Evolutionary conservation across 306 rosid genomes (phyloP).

Genomic region (apple (Malus domestica)): DNA sequence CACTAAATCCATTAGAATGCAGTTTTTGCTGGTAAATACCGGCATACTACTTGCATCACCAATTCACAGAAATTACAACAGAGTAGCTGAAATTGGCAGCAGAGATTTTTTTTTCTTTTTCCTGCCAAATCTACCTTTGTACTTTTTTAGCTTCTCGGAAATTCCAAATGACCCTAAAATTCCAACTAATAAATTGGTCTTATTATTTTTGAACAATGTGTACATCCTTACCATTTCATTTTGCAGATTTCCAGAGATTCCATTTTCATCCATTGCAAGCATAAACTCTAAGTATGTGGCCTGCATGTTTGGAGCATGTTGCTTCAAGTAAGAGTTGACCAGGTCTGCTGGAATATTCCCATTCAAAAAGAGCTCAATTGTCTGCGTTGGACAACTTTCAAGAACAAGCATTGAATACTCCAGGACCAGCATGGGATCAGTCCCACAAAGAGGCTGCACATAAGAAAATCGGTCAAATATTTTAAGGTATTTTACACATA

Average conservation of each 20-base stretch:
- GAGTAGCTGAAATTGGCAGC: not conserved
- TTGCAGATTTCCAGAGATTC: constrained; percentile 87
- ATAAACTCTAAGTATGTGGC: constrained; percentile 85
- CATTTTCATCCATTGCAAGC: constrained; percentile 96
- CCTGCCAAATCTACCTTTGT: not conserved
- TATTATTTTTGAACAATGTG: constrained; percentile 8
- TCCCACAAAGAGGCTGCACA: constrained; percentile 80
- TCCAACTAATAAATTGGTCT: not conserved
- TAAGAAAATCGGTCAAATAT: constrained; percentile 27
- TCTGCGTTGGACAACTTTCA: constrained; percentile 93
- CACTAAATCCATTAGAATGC: constrained; percentile 23
- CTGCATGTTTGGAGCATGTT: constrained; percentile 95
- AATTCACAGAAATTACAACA: not conserved
- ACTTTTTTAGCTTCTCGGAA: not conserved
- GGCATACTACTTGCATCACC: not conserved
- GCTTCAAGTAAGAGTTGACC: constrained; percentile 96
- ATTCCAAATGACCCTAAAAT: not conserved
- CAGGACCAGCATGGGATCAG: constrained; percentile 91
- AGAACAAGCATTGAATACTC: constrained; percentile 94
- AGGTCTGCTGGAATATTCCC: constrained; percentile 95
- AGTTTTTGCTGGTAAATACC: not conserved
- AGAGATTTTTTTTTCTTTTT: not conserved
- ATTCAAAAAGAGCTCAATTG: constrained; percentile 87
- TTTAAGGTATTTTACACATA: not conserved
- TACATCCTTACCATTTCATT: constrained; percentile 80